phyloP scores from a whole-genome alignment of 176 grass and related monocot genomes.

The Rhynchospora breviuscula region DNA sequence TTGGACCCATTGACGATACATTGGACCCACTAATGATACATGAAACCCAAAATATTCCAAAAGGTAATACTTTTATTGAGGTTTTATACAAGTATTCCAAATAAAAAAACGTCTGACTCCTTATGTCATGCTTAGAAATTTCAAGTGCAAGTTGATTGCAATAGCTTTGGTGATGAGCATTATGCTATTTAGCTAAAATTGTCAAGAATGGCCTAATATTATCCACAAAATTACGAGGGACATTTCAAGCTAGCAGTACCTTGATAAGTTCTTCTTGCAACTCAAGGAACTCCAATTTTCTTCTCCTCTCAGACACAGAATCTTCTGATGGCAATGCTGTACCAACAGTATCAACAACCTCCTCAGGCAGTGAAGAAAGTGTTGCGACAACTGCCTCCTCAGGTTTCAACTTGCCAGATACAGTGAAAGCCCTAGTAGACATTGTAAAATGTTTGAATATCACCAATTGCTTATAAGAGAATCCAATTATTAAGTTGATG shows the following conservation, averaged over 20 bases:
- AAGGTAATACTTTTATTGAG: not conserved
- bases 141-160: not conserved
- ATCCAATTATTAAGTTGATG: not conserved
- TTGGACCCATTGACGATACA: not conserved
- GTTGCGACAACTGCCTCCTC: constrained; percentile 99
- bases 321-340: constrained; percentile 95
- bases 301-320: constrained; percentile 93
- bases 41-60: not conserved
- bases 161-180: not conserved
- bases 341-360: constrained; percentile 98
- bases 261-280: constrained; percentile 99
- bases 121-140: not conserved
- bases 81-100: not conserved
- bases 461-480: not conserved
- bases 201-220: not conserved
- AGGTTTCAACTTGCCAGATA: constrained; percentile 96
- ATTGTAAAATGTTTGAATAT: constrained; percentile 23
- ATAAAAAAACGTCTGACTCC: not conserved
- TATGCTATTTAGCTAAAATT: not conserved
- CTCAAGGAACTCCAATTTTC: constrained; percentile 91
- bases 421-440: constrained; percentile 74
- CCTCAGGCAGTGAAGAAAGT: constrained; percentile 94
- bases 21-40: not conserved
- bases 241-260: constrained; percentile 34
- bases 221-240: not conserved